Evolutionary conservation across 2,329 filamentous ascomycete species (phyloP).

Genomic region (Ambrosiella cleistominuta): DNA sequence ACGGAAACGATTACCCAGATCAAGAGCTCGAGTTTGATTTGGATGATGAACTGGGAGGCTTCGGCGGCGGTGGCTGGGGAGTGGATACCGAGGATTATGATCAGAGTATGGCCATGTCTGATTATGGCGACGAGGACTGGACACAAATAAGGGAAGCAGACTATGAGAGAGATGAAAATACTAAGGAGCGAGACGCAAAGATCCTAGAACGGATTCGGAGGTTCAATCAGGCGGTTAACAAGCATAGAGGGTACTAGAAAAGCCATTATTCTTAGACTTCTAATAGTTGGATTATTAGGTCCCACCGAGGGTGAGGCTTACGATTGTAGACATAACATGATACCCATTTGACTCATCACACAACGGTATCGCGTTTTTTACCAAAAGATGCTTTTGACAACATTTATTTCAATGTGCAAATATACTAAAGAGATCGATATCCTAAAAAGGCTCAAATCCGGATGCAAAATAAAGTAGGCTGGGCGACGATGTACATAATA

Average conservation of each 20-base stretch:
- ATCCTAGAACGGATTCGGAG: constrained; percentile 16
- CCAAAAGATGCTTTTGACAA: no score
- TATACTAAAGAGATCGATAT: no score
- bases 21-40: constrained; percentile 55
- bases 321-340: background rate
- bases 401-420: no score
- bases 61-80: constrained; percentile 32
- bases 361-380: no score
- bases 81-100: constrained; percentile 22
- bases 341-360: background rate
- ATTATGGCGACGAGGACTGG: constrained; percentile 22
- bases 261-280: background rate
- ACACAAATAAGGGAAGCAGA: constrained; percentile 15
- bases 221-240: constrained; percentile 12
- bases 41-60: constrained; percentile 12
- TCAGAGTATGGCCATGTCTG: constrained; percentile 22
- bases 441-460: no score
- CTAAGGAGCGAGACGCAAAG: constrained; percentile 15
- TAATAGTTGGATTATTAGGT: no score
- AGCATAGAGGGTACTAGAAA: constrained; percentile 7
- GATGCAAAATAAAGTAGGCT: no score
- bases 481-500: no score
- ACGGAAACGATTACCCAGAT: constrained; percentile 64
- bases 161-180: background rate
- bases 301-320: background rate